phyloP scores from a whole-genome alignment of 371 early-diverging fungal genomes.

The Mucor sp. region DNA sequence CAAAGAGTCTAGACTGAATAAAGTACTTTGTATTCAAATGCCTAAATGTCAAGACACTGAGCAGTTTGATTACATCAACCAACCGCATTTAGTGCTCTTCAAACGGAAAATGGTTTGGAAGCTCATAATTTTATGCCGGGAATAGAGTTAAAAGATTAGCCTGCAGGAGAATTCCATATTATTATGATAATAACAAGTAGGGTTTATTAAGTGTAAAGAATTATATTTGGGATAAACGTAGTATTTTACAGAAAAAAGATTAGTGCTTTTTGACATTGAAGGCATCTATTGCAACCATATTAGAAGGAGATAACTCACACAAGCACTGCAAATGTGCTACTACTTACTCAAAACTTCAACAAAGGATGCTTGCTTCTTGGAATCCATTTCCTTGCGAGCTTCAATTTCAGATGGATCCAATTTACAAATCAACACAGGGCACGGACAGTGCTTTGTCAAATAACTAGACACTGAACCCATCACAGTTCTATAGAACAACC shows the following conservation, averaged over 20 bases:
- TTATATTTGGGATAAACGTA: neutral
- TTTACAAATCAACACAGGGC: slow-evolving; percentile 38
- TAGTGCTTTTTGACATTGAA: neutral
- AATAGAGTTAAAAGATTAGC: neutral
- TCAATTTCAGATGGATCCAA: slow-evolving; percentile 32
- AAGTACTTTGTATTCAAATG: too few species aligned
- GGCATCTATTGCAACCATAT: neutral
- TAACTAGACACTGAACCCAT: slow-evolving; percentile 42
- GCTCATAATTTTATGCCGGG: neutral
- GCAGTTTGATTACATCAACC: too few species aligned
- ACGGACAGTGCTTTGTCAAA: slow-evolving; percentile 35
- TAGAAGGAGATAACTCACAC: neutral
- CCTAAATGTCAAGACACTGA: too few species aligned
- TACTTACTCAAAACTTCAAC: slow-evolving; percentile 21
- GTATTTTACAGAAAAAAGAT: neutral
- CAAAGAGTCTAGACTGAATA: too few species aligned
- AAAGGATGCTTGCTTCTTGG: slow-evolving; percentile 17
- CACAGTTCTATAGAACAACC: slow-evolving; percentile 13
- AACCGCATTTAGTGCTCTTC: too few species aligned
- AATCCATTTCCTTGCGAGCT: slow-evolving; percentile 24
- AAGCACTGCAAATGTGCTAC: neutral
- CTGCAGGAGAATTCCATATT: neutral
- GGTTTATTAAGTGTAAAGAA: neutral
- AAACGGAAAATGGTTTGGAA: neutral
- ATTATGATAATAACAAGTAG: neutral